Evolutionary conservation across 805 yeast genomes (phyloP).

Genomic region (Helenozyma baotianmanensis): DNA sequence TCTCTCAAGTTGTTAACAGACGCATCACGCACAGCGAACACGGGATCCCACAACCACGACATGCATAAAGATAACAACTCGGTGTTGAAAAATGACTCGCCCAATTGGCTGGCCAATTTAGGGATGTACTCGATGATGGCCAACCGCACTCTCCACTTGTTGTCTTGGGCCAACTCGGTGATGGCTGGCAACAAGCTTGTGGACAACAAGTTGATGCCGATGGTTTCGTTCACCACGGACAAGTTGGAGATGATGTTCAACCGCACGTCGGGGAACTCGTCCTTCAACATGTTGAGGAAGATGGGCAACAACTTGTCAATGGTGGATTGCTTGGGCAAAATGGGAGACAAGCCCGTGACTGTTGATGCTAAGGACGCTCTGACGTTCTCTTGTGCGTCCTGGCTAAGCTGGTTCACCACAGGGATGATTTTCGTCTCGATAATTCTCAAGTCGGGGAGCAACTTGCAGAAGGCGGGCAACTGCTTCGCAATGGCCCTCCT

Average conservation of each 20-base stretch:
- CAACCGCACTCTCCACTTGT: slow-evolving; percentile 95
- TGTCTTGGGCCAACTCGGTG: slow-evolving; percentile 91
- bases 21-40: slow-evolving; percentile 93
- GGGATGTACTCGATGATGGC: slow-evolving; percentile 98
- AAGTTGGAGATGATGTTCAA: slow-evolving; percentile 89
- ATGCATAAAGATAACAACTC: slow-evolving; percentile 86
- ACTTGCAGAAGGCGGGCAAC: slow-evolving; percentile 66
- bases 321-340: slow-evolving; percentile 79
- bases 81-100: slow-evolving; percentile 87
- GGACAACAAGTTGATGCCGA: slow-evolving; percentile 84
- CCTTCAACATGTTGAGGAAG: slow-evolving; percentile 88
- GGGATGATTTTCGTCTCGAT: slow-evolving; percentile 75
- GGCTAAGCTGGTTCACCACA: slow-evolving; percentile 73
- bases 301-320: slow-evolving; percentile 80
- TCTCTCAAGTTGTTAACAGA: slow-evolving; percentile 81
- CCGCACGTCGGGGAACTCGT: slow-evolving; percentile 94
- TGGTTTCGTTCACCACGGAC: slow-evolving; percentile 87
- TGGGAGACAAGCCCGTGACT: slow-evolving; percentile 80
- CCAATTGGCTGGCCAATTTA: slow-evolving; percentile 86
- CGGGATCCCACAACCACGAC: slow-evolving; percentile 99
- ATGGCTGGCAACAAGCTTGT: slow-evolving; percentile 92
- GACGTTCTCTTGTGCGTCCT: slow-evolving; percentile 89
- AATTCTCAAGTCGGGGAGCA: slow-evolving; percentile 42
- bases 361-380: slow-evolving; percentile 89
- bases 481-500: slow-evolving; percentile 93